Evolutionary conservation across 495 filamentous ascomycete species (phyloP).

Genomic region (Penicillium nucicola): DNA sequence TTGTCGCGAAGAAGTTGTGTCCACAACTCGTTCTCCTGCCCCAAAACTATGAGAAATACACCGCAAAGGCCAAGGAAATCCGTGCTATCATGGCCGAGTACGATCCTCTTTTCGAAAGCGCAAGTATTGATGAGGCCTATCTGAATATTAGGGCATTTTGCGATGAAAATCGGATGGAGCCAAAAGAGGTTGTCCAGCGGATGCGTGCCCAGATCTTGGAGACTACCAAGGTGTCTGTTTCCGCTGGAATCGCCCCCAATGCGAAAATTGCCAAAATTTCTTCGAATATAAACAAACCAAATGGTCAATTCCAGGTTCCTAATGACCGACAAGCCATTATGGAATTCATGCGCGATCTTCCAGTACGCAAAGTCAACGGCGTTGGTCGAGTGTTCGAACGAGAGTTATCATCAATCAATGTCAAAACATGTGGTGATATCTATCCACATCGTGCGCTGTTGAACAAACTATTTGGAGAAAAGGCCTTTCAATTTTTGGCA

Average conservation of each 20-base stretch:
- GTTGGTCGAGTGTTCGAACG: constrained; percentile 92
- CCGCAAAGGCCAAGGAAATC: constrained; percentile 83
- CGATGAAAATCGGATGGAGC: constrained; percentile 57
- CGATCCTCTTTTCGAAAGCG: constrained; percentile 86
- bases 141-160: constrained; percentile 93
- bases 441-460: constrained; percentile 71
- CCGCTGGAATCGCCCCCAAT: constrained; percentile 91
- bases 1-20: constrained; percentile 93
- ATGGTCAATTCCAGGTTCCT: constrained; percentile 80
- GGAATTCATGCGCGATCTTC: constrained; percentile 78
- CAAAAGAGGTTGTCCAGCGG: constrained; percentile 70
- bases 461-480: constrained; percentile 80
- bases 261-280: constrained; percentile 91
- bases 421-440: constrained; percentile 89
- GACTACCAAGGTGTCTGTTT: constrained; percentile 81
- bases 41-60: constrained; percentile 88
- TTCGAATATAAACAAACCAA: constrained; percentile 93
- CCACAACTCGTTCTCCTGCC: constrained; percentile 81
- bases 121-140: constrained; percentile 94
- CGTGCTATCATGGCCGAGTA: constrained; percentile 79
- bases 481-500: constrained; percentile 82
- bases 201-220: constrained; percentile 76
- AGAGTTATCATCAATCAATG: constrained; percentile 81
- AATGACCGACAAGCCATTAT: constrained; percentile 71
- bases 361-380: constrained; percentile 88